These are phyloP conservation scores for Serendipita sp. DNA, from an alignment of 768 basidiomycete species.

Conservation along the genomic window DNA sequence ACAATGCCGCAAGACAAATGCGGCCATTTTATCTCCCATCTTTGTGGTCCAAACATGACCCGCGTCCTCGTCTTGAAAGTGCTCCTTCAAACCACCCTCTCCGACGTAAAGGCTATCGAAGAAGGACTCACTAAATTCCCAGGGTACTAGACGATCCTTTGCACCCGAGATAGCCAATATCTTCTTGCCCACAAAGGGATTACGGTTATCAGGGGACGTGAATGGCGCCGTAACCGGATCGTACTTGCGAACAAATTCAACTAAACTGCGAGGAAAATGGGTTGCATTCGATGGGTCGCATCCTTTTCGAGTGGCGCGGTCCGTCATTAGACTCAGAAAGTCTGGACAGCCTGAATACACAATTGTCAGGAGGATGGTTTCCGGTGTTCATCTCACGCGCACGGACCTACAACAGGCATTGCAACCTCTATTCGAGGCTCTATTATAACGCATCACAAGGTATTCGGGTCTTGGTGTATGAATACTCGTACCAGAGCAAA, in stretches of 20 bases:
- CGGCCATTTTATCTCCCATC: constrained; percentile 37
- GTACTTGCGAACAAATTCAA: constrained; percentile 26
- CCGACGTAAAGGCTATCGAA: constrained; percentile 41
- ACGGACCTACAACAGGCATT: constrained; percentile 23
- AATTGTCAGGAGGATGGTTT: background rate
- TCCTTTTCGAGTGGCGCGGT: constrained; percentile 29
- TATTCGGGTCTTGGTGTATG: constrained; percentile 6
- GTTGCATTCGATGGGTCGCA: constrained; percentile 31
- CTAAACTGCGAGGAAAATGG: constrained; percentile 38
- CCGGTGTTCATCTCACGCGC: background rate
- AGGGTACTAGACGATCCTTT: constrained; percentile 51
- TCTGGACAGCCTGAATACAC: constrained; percentile 54
- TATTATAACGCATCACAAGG: constrained; percentile 8
- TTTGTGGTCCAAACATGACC: constrained; percentile 45
- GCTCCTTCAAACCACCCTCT: constrained; percentile 34
- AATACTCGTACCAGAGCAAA: constrained; percentile 29
- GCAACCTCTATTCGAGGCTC: constrained; percentile 29
- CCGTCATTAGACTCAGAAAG: constrained; percentile 36
- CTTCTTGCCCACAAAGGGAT: constrained; percentile 55
- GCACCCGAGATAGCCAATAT: constrained; percentile 56
- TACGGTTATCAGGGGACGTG: constrained; percentile 22
- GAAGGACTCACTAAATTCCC: constrained; percentile 37
- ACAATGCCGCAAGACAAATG: background rate
- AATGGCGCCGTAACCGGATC: constrained; percentile 33
- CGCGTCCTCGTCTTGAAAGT: constrained; percentile 34